Conservation (phyloP, 2,329 filamentous ascomycete species). For the Neodidymelliopsis sp. region DNA sequence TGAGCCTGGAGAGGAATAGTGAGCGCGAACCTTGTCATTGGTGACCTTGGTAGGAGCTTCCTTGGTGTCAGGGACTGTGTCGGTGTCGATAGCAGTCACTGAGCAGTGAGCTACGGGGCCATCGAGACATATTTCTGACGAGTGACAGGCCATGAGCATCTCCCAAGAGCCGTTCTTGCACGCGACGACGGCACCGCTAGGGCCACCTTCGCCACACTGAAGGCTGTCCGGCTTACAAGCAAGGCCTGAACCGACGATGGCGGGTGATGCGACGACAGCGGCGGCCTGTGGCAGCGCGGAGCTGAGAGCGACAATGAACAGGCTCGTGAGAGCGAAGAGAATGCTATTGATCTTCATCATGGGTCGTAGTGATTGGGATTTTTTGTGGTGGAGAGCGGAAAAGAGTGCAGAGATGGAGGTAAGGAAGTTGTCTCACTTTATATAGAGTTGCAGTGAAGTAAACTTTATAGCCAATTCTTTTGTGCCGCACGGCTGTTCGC, state of each 20-base stretch:
- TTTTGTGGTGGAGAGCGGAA: background rate
- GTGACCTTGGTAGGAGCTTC: background rate
- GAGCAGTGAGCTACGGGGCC: background rate
- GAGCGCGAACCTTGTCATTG: background rate
- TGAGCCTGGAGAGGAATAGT: no score
- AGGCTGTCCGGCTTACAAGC: background rate
- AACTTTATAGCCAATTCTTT: background rate
- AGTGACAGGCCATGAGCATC: background rate
- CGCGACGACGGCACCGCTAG: constrained; percentile 2
- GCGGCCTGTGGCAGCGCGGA: no score
- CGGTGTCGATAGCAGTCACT: background rate
- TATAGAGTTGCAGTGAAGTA: background rate
- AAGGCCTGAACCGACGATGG: background rate
- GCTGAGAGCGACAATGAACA: background rate
- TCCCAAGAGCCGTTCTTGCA: constrained; percentile 6
- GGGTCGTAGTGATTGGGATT: background rate
- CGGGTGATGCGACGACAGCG: no score
- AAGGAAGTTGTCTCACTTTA: background rate
- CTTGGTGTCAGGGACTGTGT: background rate
- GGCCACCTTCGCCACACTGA: constrained; percentile 1
- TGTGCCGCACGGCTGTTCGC: background rate
- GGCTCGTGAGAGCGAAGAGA: constrained; percentile 4
- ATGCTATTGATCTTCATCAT: background rate
- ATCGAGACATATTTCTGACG: background rate
- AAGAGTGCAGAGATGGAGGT: no score